A percentile compares a stretch with the other conserved stretches of the same genome.
These are phyloP conservation scores for Didymella arachidicola DNA, from an alignment of 2,329 filamentous ascomycete genomes.

Conservation along the genomic window DNA sequence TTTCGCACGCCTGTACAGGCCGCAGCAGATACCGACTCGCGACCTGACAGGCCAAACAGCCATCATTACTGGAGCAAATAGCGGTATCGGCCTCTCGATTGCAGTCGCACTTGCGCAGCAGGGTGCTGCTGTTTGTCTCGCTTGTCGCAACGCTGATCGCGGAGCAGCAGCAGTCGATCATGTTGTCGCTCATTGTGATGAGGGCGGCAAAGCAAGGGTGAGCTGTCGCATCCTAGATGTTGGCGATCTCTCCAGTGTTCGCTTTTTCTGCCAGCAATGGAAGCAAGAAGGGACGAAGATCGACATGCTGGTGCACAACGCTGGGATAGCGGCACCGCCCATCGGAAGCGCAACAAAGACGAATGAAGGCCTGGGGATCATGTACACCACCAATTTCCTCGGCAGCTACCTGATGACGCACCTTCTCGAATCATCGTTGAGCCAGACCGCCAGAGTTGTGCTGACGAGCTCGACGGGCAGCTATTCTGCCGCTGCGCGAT, in stretches of 20 bases:
- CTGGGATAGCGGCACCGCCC: conserved; percentile 22
- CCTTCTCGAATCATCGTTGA: conserved; percentile 20
- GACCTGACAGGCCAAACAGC: conserved; percentile 55
- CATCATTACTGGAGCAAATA: conserved; percentile 60
- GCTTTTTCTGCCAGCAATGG: conserved; percentile 25
- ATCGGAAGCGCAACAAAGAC: neutral
- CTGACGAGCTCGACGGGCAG: conserved; percentile 26
- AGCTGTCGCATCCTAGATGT: conserved; percentile 23
- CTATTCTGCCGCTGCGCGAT: conserved; percentile 10
- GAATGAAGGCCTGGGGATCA: conserved; percentile 17
- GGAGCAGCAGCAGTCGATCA: conserved; percentile 21
- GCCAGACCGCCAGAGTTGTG: conserved; percentile 17
- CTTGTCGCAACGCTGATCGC: conserved; percentile 26
- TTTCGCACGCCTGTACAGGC: conserved; percentile 24
- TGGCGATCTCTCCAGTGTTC: conserved; percentile 22
- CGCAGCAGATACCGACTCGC: conserved; percentile 16
- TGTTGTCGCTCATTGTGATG: conserved; percentile 10
- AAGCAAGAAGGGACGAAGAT: conserved; percentile 12
- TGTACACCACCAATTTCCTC: conserved; percentile 27
- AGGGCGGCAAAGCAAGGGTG: conserved; percentile 7
- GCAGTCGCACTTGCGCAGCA: conserved; percentile 22
- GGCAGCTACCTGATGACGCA: conserved; percentile 27
- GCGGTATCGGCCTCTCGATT: conserved; percentile 56
- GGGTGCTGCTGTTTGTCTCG: conserved; percentile 25
- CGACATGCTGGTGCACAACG: conserved; percentile 31